phyloP scores from a whole-genome alignment of 1,284 basidiomycete genomes.

The Boletus calvinii region DNA sequence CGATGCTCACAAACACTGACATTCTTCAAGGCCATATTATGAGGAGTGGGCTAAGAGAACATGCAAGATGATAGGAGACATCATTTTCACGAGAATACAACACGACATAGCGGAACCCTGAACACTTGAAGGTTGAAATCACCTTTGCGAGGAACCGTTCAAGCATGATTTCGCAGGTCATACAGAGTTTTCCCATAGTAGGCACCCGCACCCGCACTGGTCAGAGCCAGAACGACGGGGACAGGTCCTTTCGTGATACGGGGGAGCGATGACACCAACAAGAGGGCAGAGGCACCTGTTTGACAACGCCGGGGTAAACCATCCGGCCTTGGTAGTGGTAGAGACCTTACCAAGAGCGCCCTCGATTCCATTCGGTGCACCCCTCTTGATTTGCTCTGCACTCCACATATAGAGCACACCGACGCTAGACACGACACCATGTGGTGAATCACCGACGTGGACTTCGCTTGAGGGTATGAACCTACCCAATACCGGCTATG shows the following conservation, averaged over 20 bases:
- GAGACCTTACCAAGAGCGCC: slow-evolving; percentile 63
- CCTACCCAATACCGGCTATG: slow-evolving; percentile 75
- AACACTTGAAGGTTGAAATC: neutral
- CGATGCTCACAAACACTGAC: slow-evolving; percentile 2
- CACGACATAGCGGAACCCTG: neutral
- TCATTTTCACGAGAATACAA: slow-evolving; percentile 14
- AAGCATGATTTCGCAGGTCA: slow-evolving; percentile 39
- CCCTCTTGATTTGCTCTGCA: slow-evolving; percentile 71
- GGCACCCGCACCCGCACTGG: slow-evolving; percentile 57
- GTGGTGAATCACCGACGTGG: neutral
- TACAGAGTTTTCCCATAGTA: slow-evolving; percentile 75
- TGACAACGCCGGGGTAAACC: neutral
- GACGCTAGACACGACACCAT: slow-evolving; percentile 46
- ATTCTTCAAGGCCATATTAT: neutral
- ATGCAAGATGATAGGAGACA: neutral
- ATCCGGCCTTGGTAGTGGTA: neutral
- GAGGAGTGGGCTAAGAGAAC: neutral
- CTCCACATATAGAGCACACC: slow-evolving; percentile 77
- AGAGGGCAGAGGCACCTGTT: slow-evolving; percentile 72
- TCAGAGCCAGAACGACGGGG: slow-evolving; percentile 63
- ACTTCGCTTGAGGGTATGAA: neutral
- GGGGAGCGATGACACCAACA: slow-evolving; percentile 78
- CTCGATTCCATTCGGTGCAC: slow-evolving; percentile 71
- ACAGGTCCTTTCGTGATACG: slow-evolving; percentile 76
- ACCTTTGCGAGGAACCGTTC: slow-evolving; percentile 1